A percentile compares a stretch with the other conserved stretches of the same genome.
Conservation (phyloP, 148 eudicot genomes). For the Rheum nobile region DNA sequence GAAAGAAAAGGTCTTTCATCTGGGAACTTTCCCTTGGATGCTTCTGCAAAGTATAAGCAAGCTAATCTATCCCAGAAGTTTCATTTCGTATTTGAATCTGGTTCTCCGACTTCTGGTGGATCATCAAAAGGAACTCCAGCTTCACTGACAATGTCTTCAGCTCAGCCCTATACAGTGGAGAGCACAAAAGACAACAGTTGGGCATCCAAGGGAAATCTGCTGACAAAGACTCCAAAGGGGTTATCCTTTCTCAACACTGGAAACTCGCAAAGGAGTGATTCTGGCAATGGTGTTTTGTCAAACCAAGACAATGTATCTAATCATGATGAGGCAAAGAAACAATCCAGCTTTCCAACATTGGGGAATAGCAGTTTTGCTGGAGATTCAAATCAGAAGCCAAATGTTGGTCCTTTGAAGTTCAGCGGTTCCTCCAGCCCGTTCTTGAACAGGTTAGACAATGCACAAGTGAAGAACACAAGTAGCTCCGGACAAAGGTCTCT, state of each 20-base stretch:
- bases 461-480: background rate
- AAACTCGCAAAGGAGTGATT: slow-evolving; percentile 19
- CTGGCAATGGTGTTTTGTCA: slow-evolving; percentile 15
- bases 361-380: background rate
- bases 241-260: slow-evolving; percentile 39
- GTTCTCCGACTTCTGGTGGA: background rate
- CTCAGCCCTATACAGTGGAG: background rate
- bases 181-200: background rate
- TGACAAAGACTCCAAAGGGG: slow-evolving; percentile 46
- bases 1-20: background rate
- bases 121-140: background rate
- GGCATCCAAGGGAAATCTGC: slow-evolving; percentile 5
- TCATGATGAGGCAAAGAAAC: background rate
- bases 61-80: background rate
- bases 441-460: slow-evolving; percentile 1
- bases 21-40: background rate
- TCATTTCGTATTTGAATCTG: too few species aligned
- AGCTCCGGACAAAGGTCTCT: slow-evolving; percentile 6
- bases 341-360: background rate
- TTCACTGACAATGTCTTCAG: background rate
- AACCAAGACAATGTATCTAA: background rate
- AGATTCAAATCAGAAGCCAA: background rate
- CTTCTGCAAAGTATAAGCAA: background rate
- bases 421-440: background rate
- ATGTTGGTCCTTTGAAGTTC: slow-evolving; percentile 2